phyloP scores from a whole-genome alignment of 2,329 filamentous ascomycete species.

The Penicillium aurantiogriseum region DNA sequence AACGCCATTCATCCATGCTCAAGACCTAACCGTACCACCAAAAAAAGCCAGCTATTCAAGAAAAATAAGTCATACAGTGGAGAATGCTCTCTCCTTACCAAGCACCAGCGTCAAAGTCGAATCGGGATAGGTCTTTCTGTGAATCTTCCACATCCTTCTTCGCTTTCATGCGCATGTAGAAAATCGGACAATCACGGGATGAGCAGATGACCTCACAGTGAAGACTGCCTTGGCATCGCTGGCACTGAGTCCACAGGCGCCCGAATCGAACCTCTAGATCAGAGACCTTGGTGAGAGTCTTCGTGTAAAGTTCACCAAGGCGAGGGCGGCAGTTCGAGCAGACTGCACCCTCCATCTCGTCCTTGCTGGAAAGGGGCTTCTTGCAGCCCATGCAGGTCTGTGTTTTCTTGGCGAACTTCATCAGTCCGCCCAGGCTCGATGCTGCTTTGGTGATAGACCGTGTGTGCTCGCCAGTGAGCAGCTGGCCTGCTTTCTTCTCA shows the following conservation, averaged over 20 bases:
- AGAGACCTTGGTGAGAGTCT: conserved; percentile 80
- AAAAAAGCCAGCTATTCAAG: neutral
- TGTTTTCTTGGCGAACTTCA: conserved; percentile 98
- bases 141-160: conserved; percentile 98
- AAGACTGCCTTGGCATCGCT: conserved; percentile 95
- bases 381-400: conserved; percentile 99
- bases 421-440: conserved; percentile 85
- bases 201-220: conserved; percentile 98
- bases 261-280: conserved; percentile 93
- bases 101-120: conserved; percentile 79
- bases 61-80: conserved; percentile 18
- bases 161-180: conserved; percentile 99
- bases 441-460: conserved; percentile 91
- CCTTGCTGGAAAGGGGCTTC: conserved; percentile 79
- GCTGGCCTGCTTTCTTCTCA: conserved; percentile 80
- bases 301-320: conserved; percentile 89
- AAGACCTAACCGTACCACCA: neutral
- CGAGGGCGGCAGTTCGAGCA: conserved; percentile 82
- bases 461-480: conserved; percentile 91
- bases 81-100: conserved; percentile 46
- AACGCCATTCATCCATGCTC: conserved; percentile 13
- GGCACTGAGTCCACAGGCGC: conserved; percentile 95
- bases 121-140: conserved; percentile 82
- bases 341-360: conserved; percentile 80
- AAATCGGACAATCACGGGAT: conserved; percentile 95